Percentiles rank a stretch among this genome's conserved stretches.
These are phyloP conservation scores for Rauvolfia tetraphylla DNA, from an alignment of 257 asterid genomes.

Conservation along the genomic window DNA sequence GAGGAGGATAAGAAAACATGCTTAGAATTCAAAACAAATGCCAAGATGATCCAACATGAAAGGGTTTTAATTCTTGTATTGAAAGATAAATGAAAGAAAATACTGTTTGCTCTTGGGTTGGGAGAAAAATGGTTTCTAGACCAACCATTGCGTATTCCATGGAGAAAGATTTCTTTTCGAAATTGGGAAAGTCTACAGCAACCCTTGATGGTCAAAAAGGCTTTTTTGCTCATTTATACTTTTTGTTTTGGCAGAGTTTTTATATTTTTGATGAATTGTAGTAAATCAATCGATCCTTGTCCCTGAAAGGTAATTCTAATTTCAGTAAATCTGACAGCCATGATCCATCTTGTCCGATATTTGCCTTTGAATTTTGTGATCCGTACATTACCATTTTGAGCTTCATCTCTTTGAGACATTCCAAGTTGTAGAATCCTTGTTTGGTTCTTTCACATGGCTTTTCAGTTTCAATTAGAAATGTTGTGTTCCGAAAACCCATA, in stretches of 20 bases:
- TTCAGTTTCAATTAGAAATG: slow-evolving; percentile 2
- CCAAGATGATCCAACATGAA: too few relatives aligned
- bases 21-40: neutral
- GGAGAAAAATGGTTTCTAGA: too few relatives aligned
- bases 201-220: neutral
- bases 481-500: neutral
- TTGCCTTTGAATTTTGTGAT: slow-evolving; percentile 13
- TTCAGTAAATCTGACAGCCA: slow-evolving; percentile 8
- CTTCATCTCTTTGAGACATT: slow-evolving; percentile 12
- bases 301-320: neutral
- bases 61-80: too few relatives aligned
- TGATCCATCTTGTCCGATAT: slow-evolving; percentile 11
- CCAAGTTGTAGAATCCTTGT: slow-evolving; percentile 12
- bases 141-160: too few relatives aligned
- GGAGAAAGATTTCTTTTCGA: too few relatives aligned
- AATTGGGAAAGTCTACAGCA: neutral
- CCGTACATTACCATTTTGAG: slow-evolving; percentile 13
- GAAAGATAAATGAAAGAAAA: too few relatives aligned
- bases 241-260: too few relatives aligned
- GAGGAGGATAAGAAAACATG: neutral
- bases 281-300: neutral
- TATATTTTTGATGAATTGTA: neutral
- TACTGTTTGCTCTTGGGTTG: too few relatives aligned
- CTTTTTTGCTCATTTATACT: neutral
- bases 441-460: slow-evolving; percentile 14